Percentiles rank a stretch among this genome's conserved stretches.
phyloP scores from a whole-genome alignment of 768 basidiomycete species.

The Tubosaeta sp. region DNA sequence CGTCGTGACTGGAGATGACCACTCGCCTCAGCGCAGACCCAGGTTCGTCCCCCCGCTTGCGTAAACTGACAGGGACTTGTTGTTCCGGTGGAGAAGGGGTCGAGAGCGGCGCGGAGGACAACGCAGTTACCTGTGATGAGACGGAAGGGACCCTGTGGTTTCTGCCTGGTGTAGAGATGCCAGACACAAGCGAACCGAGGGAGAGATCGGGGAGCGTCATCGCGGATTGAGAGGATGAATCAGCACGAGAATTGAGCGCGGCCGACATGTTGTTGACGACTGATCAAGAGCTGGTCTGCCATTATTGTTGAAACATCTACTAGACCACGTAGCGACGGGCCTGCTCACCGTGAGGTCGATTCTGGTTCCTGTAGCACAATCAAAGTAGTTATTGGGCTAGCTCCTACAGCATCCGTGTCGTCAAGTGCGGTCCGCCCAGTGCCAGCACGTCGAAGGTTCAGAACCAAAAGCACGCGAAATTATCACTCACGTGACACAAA shows the following conservation, averaged over 20 bases:
- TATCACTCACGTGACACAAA: too few species aligned
- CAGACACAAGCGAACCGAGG: conserved; percentile 51
- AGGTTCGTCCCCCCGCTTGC: conserved; percentile 39
- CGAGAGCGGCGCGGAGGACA: conserved; percentile 46
- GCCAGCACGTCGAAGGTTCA: neutral
- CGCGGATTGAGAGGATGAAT: conserved; percentile 41
- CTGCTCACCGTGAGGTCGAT: conserved; percentile 9
- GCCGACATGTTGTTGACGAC: conserved; percentile 35
- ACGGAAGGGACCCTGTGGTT: conserved; percentile 44
- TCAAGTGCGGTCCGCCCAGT: neutral
- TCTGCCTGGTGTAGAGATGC: conserved; percentile 50
- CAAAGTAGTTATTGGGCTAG: neutral
- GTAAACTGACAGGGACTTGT: conserved; percentile 24
- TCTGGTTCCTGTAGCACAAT: neutral
- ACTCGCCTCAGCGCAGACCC: conserved; percentile 40
- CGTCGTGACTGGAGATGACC: conserved; percentile 28
- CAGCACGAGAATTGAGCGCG: conserved; percentile 36
- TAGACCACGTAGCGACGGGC: neutral
- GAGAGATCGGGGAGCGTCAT: conserved; percentile 57
- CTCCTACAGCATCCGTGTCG: neutral
- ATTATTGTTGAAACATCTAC: neutral
- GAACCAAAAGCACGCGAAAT: too few species aligned
- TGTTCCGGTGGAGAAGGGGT: conserved; percentile 47
- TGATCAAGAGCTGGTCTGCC: neutral
- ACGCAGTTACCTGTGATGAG: conserved; percentile 48